Evolutionary conservation across 305 asterid genomes (phyloP).

Genomic region (Plantago rigida): DNA sequence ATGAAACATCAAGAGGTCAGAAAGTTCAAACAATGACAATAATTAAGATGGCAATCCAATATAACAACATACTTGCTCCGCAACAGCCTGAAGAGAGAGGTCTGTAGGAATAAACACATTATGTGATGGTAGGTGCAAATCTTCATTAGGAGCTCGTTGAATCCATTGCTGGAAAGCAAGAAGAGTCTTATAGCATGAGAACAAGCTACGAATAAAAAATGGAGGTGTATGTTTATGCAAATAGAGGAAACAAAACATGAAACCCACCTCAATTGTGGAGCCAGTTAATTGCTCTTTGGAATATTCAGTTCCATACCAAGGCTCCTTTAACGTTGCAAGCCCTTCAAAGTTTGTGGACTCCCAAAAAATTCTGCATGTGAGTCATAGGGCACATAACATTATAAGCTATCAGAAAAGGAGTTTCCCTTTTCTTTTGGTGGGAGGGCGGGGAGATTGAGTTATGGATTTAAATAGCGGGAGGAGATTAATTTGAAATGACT

Average conservation of each 20-base stretch:
- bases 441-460: background rate
- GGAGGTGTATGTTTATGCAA: constrained; percentile 9
- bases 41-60: background rate
- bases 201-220: constrained; percentile 8
- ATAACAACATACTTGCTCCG: constrained; percentile 42
- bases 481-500: background rate
- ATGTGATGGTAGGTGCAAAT: constrained; percentile 62
- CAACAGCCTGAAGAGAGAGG: constrained; percentile 57
- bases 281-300: constrained; percentile 53
- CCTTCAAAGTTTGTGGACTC: constrained; percentile 88
- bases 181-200: constrained; percentile 26
- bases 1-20: constrained; percentile 22
- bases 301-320: constrained; percentile 92
- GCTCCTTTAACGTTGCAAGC: constrained; percentile 49
- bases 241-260: constrained; percentile 25
- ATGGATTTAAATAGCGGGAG: background rate
- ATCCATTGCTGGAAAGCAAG: constrained; percentile 60
- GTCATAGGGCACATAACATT: background rate
- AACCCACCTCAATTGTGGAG: constrained; percentile 59
- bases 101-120: constrained; percentile 88
- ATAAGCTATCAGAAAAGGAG: background rate
- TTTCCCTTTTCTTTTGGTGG: too few species aligned
- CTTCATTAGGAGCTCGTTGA: constrained; percentile 53
- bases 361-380: constrained; percentile 68
- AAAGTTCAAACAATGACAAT: constrained; percentile 19